Base-by-base conservation (phyloP, 345 rosid genomes). In the Salix caprea region DNA sequence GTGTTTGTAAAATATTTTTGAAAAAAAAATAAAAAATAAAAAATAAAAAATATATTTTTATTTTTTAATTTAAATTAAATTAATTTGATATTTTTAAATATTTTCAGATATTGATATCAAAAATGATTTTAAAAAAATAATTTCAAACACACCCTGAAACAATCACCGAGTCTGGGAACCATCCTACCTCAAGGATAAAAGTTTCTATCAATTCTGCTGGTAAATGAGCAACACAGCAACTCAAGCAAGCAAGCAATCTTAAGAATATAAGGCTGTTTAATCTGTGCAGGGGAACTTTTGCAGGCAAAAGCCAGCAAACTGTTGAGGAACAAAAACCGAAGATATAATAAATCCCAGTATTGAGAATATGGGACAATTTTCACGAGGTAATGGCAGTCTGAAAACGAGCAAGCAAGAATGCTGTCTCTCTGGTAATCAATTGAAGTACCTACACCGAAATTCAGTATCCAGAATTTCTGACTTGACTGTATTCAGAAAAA, bases 401-500 rank as follows among this genome's bases (percentile, higher is more conserved):
- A 10, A 71, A 40, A 76, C 36, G 60, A 37, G 52, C 14, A 61
- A 60, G 77, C 34, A 67, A 68, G 56, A 15, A 24, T 60, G 76
- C 71, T 60, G 56, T 71, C 52, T 69, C 69, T 73, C 13, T 24
- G 66, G 70, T 42, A 54, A 69, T 77, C 66, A 67, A 75, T 74
- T 60, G 39, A 67, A 75, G 19, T 46, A 61, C 61, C 69, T 23
- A 62, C 42, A 69, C 40, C 70, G 65, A 65, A 72, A 65, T 42
- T 28, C 60, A 74, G 76, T 76, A n/a, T 69, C 66, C 70, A 73
- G 36, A 50, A 37, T 32, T 46, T 73, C 73, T 52, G 78, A 50
- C 76, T 70, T 11, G 34, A 74, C n/a, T 8, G 34, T 24, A 56
- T 71, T 69, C 34, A 36, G 66, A 77, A 15, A 77, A 12, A 46